A percentile compares a stretch with the other conserved stretches of the same genome.
Evolutionary conservation across 2,329 filamentous ascomycete genomes (phyloP).

Genomic region (Penicillium janthinellum): DNA sequence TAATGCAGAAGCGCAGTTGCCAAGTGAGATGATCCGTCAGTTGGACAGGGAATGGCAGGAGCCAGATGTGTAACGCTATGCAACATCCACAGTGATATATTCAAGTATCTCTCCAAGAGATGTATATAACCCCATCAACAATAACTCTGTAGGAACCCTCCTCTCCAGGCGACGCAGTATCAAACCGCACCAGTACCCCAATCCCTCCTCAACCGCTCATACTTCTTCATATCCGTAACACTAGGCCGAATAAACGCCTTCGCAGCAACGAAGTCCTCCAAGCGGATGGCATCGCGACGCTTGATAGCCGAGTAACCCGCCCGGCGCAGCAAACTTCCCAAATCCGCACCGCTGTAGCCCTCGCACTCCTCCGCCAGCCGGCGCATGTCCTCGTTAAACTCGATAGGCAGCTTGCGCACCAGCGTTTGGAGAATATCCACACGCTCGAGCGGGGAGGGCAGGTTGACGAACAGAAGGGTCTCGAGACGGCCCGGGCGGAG

Average conservation of each 20-base stretch:
- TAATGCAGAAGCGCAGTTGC: too few relatives aligned
- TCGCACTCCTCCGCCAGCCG: conserved; percentile 71
- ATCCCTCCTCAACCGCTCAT: conserved; percentile 56
- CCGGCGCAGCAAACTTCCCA: conserved; percentile 60
- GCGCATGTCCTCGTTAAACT: conserved; percentile 59
- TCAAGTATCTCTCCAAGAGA: too few relatives aligned
- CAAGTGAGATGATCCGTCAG: too few relatives aligned
- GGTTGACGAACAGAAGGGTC: conserved; percentile 83
- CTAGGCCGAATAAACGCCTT: conserved; percentile 48
- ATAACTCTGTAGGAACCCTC: background rate
- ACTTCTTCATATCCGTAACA: conserved; percentile 60
- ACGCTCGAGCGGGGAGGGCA: conserved; percentile 76
- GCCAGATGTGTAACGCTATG: too few relatives aligned
- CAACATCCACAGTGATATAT: background rate
- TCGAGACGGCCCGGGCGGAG: conserved; percentile 87
- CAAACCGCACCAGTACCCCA: conserved; percentile 47
- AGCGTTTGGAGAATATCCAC: conserved; percentile 80
- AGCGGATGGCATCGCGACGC: conserved; percentile 50
- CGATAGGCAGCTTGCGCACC: conserved; percentile 53
- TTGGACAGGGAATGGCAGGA: too few relatives aligned
- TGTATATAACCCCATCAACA: background rate
- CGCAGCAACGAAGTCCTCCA: conserved; percentile 47
- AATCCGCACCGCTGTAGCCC: conserved; percentile 74
- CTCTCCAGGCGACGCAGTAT: conserved; percentile 1
- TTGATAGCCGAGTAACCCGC: conserved; percentile 61